Percentiles rank a stretch among this genome's conserved stretches.
Conservation (phyloP, 2,329 filamentous ascomycete genomes). For the Metarhizium sp. region DNA sequence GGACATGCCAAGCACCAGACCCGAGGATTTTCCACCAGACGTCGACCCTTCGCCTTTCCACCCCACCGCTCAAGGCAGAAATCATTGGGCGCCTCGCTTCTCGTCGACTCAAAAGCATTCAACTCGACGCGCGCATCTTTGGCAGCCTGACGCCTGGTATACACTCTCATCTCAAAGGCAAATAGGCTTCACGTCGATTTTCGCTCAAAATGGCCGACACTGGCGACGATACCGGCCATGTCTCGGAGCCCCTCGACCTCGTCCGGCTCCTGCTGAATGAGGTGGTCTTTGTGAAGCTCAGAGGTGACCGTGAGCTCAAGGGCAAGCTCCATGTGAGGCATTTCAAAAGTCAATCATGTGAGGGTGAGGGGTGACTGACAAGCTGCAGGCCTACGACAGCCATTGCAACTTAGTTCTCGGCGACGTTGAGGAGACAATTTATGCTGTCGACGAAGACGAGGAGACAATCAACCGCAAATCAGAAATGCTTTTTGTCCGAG, state of each 20-base stretch:
- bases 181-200: background rate
- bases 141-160: background rate
- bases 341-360: background rate
- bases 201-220: conserved; percentile 63
- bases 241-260: conserved; percentile 89
- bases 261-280: conserved; percentile 93
- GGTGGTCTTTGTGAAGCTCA: conserved; percentile 92
- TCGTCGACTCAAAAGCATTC: background rate
- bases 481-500: conserved; percentile 97
- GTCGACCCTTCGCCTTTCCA: background rate
- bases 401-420: conserved; percentile 96
- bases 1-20: background rate
- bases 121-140: background rate
- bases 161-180: background rate
- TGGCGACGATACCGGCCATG: conserved; percentile 62
- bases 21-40: background rate
- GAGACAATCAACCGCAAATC: conserved; percentile 96
- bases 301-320: conserved; percentile 91
- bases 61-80: background rate
- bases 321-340: conserved; percentile 76
- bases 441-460: conserved; percentile 83
- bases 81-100: background rate
- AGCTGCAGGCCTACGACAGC: conserved; percentile 80
- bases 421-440: conserved; percentile 96
- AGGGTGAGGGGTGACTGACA: background rate